These are phyloP conservation scores for Clonostachys solani DNA, from an alignment of 2,329 filamentous ascomycete species.

Conservation along the genomic window DNA sequence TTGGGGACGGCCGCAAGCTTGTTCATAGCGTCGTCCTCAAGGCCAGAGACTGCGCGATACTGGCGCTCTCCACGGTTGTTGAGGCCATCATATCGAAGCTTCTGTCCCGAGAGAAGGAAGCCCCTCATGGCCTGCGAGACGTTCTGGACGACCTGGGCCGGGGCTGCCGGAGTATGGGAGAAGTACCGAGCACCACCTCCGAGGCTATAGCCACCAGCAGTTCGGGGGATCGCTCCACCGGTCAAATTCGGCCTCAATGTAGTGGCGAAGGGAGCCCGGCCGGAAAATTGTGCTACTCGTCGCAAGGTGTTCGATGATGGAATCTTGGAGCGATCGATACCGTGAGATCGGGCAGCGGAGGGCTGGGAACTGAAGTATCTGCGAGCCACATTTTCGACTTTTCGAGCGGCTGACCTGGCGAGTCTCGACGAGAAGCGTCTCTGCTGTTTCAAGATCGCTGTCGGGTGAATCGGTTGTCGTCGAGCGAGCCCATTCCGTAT, in stretches of 20 bases:
- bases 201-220: constrained; percentile 82
- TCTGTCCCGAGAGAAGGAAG: constrained; percentile 88
- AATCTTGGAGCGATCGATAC: constrained; percentile 43
- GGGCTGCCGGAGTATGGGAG: constrained; percentile 79
- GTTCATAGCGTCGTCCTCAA: constrained; percentile 69
- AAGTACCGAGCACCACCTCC: constrained; percentile 80
- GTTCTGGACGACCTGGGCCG: constrained; percentile 89
- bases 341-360: constrained; percentile 15
- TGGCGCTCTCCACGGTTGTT: constrained; percentile 70
- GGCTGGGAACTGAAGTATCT: constrained; percentile 43
- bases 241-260: constrained; percentile 90
- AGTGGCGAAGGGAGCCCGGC: constrained; percentile 80
- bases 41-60: constrained; percentile 71
- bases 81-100: constrained; percentile 79
- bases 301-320: constrained; percentile 44
- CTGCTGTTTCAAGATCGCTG: constrained; percentile 42
- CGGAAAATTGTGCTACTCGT: constrained; percentile 57
- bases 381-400: constrained; percentile 39
- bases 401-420: constrained; percentile 16
- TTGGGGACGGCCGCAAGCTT: constrained; percentile 59
- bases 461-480: constrained; percentile 50
- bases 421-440: constrained; percentile 42
- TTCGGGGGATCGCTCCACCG: constrained; percentile 77
- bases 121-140: constrained; percentile 91
- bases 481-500: constrained; percentile 30